These are phyloP conservation scores for Begonia masoniana DNA, from an alignment of 306 rosid genomes.

Conservation along the genomic window DNA sequence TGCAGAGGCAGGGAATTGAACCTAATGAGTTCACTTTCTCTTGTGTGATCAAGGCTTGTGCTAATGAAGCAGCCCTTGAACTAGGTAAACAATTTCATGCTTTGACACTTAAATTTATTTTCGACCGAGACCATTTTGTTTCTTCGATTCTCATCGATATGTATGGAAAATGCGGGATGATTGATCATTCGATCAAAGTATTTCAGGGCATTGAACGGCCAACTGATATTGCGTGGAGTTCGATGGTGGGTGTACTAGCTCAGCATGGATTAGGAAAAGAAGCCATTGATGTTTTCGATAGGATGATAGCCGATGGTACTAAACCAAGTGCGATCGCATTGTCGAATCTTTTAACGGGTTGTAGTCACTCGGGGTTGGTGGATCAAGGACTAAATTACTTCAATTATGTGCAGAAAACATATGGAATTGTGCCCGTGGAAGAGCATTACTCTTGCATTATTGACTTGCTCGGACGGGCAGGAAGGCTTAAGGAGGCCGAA, in stretches of 20 bases:
- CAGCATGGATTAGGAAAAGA: slow-evolving; percentile 46
- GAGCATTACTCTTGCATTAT: slow-evolving; percentile 43
- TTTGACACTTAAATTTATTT: slow-evolving; percentile 33
- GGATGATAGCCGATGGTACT: slow-evolving; percentile 25
- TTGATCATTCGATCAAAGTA: slow-evolving; percentile 27
- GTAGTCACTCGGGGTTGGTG: slow-evolving; percentile 44
- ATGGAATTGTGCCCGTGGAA: slow-evolving; percentile 35
- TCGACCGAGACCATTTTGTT: slow-evolving; percentile 32
- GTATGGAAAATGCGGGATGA: slow-evolving; percentile 50
- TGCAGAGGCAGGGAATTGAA: slow-evolving; percentile 26
- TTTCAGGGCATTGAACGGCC: slow-evolving; percentile 24
- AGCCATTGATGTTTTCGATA: slow-evolving; percentile 18
- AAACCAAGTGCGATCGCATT: slow-evolving; percentile 41
- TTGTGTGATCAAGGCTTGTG: slow-evolving; percentile 45
- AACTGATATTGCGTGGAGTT: slow-evolving; percentile 35
- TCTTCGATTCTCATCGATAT: slow-evolving; percentile 36
- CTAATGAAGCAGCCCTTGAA: slow-evolving; percentile 40
- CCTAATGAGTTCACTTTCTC: slow-evolving; percentile 55
- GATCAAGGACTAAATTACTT: slow-evolving; percentile 36
- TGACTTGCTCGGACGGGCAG: slow-evolving; percentile 39
- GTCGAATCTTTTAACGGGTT: slow-evolving; percentile 33
- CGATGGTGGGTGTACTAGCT: slow-evolving; percentile 30
- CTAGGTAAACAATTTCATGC: slow-evolving; percentile 51
- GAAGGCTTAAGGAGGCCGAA: slow-evolving; percentile 38
- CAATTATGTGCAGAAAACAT: slow-evolving; percentile 30